Conservation (phyloP, 768 basidiomycete genomes). For the Pleurotus giganteus region DNA sequence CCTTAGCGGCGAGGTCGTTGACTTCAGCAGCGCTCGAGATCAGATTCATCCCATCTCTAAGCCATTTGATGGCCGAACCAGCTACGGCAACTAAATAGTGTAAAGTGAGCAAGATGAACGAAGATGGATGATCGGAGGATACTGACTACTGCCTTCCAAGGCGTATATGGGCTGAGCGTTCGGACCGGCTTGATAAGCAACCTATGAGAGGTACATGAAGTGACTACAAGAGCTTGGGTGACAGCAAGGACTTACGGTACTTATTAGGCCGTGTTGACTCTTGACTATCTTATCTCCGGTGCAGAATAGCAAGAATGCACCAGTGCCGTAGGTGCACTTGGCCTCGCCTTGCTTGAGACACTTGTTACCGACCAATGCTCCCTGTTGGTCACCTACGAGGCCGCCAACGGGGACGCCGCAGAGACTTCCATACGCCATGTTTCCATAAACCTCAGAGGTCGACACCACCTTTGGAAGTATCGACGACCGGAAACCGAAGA, state of each 20-base stretch:
- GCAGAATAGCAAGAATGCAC: constrained; percentile 94
- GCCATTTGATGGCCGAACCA: constrained; percentile 94
- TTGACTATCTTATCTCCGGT: constrained; percentile 86
- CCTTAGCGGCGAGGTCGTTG: constrained; percentile 78
- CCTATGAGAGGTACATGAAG: constrained; percentile 34
- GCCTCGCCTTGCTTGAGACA: constrained; percentile 89
- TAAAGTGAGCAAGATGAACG: neutral
- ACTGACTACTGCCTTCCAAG: constrained; percentile 89
- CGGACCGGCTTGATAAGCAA: constrained; percentile 88
- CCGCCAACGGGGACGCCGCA: constrained; percentile 85
- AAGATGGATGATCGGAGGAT: neutral
- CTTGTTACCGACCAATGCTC: constrained; percentile 94
- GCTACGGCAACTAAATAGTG: constrained; percentile 76
- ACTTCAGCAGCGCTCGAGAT: constrained; percentile 81
- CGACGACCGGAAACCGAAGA: constrained; percentile 78
- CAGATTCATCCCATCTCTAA: constrained; percentile 86
- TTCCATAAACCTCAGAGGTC: constrained; percentile 90
- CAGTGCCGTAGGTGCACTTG: constrained; percentile 98
- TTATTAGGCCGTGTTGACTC: constrained; percentile 84
- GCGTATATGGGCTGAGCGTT: constrained; percentile 83
- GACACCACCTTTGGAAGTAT: constrained; percentile 87
- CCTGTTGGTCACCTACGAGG: constrained; percentile 98
- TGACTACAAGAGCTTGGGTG: neutral
- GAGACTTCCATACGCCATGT: constrained; percentile 63
- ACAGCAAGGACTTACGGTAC: constrained; percentile 57